These are phyloP conservation scores for Chalciporus pseudorubinellus DNA, from an alignment of 768 basidiomycete genomes.

Conservation along the genomic window DNA sequence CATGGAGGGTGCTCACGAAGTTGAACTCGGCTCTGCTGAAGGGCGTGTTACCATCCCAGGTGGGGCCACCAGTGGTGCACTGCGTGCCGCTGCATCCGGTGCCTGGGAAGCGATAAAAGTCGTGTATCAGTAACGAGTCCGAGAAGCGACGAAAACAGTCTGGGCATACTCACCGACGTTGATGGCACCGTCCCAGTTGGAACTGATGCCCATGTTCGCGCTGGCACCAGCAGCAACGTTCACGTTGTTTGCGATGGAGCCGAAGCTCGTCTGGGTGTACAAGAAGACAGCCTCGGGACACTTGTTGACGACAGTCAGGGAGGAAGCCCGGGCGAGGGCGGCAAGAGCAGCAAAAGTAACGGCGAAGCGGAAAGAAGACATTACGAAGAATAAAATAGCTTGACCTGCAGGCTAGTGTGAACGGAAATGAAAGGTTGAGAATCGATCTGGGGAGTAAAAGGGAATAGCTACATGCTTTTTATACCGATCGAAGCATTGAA, in stretches of 20 bases:
- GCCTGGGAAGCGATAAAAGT: conserved; percentile 12
- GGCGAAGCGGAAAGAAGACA: conserved; percentile 13
- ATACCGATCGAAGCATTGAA: no score
- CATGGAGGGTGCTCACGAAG: conserved; percentile 18
- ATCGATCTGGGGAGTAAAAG: no score
- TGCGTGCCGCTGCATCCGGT: conserved; percentile 27
- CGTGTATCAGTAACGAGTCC: no score
- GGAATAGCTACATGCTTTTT: no score
- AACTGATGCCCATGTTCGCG: conserved; percentile 29
- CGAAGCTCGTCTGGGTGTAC: conserved; percentile 30
- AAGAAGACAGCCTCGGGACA: conserved; percentile 30
- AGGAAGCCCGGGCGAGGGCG: conserved; percentile 25
- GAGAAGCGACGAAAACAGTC: no score
- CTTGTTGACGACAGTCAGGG: conserved; percentile 27
- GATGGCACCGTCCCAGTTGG: conserved; percentile 32
- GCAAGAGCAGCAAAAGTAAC: conserved; percentile 21
- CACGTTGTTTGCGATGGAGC: conserved; percentile 27
- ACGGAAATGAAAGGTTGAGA: no score
- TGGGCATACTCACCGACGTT: conserved; percentile 29
- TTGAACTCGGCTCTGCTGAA: conserved; percentile 35
- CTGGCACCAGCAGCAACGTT: conserved; percentile 22
- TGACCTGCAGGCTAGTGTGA: no score
- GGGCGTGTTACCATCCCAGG: conserved; percentile 30
- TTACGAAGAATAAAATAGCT: no score
- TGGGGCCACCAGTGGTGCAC: conserved; percentile 31